Evolutionary conservation across 2,329 filamentous ascomycete species (phyloP).

Genomic region (Verruconis gallopava): DNA sequence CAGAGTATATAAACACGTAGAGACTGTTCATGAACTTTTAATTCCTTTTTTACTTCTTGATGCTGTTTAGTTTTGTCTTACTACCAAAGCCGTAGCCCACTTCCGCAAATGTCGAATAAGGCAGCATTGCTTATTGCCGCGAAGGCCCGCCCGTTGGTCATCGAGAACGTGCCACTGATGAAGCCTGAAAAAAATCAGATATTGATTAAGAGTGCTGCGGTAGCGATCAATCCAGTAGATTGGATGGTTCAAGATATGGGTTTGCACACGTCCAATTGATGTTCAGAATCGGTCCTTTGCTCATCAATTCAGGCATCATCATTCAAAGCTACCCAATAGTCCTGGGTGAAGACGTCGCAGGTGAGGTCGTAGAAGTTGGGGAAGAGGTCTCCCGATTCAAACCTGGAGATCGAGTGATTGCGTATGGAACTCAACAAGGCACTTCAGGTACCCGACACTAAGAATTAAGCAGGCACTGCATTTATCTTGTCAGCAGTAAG

Average conservation of each 20-base stretch:
- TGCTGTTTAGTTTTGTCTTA: neutral
- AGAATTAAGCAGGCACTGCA: constrained; percentile 7
- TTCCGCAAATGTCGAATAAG: constrained; percentile 12
- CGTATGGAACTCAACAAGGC: constrained; percentile 12
- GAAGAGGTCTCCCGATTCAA: constrained; percentile 20
- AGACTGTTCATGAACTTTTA: too few relatives aligned
- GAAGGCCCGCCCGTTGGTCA: constrained; percentile 10
- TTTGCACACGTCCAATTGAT: neutral
- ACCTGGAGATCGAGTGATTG: constrained; percentile 24
- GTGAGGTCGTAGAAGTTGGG: constrained; percentile 24
- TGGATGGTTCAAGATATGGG: constrained; percentile 12
- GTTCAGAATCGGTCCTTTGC: too few relatives aligned
- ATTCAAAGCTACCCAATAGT: constrained; percentile 23
- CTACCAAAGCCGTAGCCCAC: neutral
- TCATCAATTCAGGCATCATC: constrained; percentile 11
- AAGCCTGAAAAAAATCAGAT: constrained; percentile 15
- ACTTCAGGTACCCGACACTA: neutral
- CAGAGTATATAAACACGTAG: too few relatives aligned
- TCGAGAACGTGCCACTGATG: constrained; percentile 9
- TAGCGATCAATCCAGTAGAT: constrained; percentile 12
- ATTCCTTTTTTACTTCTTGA: neutral
- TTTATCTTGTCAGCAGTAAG: constrained; percentile 13
- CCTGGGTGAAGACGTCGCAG: constrained; percentile 26
- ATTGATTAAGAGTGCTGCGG: constrained; percentile 16
- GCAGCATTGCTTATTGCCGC: constrained; percentile 13